These are phyloP conservation scores for Phytophthora ohioensis DNA, from an alignment of 352 stramenopile species.

Conservation along the genomic window DNA sequence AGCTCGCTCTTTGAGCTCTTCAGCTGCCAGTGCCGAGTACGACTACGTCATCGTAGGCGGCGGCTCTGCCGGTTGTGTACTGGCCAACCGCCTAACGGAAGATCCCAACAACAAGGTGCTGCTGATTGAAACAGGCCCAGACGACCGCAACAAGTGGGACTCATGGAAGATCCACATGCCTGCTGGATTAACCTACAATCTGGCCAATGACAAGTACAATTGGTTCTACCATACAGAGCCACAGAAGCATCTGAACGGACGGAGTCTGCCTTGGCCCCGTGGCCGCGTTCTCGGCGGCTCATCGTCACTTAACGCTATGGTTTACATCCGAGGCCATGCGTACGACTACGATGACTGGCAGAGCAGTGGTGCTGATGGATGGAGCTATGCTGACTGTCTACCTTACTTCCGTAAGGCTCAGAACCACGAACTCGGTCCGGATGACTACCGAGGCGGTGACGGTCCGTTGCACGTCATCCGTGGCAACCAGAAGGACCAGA, in stretches of 20 bases:
- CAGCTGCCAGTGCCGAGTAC: conserved; percentile 48
- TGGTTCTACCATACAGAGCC: conserved; percentile 90
- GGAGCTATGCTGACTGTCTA: conserved; percentile 90
- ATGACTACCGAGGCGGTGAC: conserved; percentile 86
- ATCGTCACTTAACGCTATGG: conserved; percentile 92
- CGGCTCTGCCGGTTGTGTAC: conserved; percentile 91
- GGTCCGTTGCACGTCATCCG: conserved; percentile 84
- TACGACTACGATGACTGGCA: conserved; percentile 92
- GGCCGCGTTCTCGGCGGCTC: conserved; percentile 90
- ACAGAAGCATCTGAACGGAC: conserved; percentile 85
- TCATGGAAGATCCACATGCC: conserved; percentile 94
- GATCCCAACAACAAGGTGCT: conserved; percentile 87
- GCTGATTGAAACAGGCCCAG: conserved; percentile 91
- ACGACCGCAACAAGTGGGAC: conserved; percentile 85
- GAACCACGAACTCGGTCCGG: conserved; percentile 73
- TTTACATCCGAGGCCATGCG: conserved; percentile 91
- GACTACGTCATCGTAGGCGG: conserved; percentile 95
- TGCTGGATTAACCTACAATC: conserved; percentile 86
- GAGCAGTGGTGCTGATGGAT: conserved; percentile 69
- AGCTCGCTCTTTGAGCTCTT: conserved; percentile 35
- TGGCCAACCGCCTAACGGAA: conserved; percentile 91
- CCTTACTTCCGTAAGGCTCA: conserved; percentile 92
- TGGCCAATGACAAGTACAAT: conserved; percentile 88
- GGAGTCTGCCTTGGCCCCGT: conserved; percentile 83
- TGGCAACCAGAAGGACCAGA: conserved; percentile 78